Base-by-base conservation (phyloP, 1,284 basidiomycete genomes). In the Trichosporon sp. region DNA sequence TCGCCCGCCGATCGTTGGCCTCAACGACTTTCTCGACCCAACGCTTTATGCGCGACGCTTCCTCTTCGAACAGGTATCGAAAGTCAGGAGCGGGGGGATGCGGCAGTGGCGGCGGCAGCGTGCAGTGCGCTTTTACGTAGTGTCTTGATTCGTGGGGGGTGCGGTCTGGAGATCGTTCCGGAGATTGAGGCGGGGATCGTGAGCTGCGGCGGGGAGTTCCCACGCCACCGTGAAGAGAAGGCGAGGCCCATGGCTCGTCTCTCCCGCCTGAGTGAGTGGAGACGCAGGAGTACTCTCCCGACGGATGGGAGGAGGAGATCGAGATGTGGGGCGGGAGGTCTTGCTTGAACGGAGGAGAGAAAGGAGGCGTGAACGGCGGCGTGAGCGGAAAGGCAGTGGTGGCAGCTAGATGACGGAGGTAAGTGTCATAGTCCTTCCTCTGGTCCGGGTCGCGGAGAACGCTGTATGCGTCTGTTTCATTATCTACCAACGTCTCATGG, bases 371-470 rank as follows among this genome's bases (percentile, higher is more conserved):
- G 4, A 46, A n/a, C 4, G 43, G 43, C 56, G 26, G 31, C 14
- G 26, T 10, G 5, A 7, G 4, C 26, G 54, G 21, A 8, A 61
- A 35, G 5, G 56, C 56, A 14, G 10, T 10, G 10, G 56, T 21
- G 5, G 51, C 51, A 10, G 14, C 26, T 4, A 61, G 31, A 10
- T 61, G 56, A n/a, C 31, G 31, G 12, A 61, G 56, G 16, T 61
- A 61, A 4, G 31, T 31, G 32, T 61, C 56, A 31, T 61, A 61
- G 32, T 61, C 56, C 56, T 61, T 61, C 31, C 56, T 11, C 56
- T 61, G 56, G 12, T 31, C 56, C 12, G 26, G 31, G 31, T 61
- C 31, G 31, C 19, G 7, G 12, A 61, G 32, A 6, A 61, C 26
- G 56, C 56, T 61, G 56, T 61, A 61, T 32, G 56, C 56, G 56